Base-by-base conservation (phyloP, 2,329 filamentous ascomycete species). In the Diplodia scrobiculata region DNA sequence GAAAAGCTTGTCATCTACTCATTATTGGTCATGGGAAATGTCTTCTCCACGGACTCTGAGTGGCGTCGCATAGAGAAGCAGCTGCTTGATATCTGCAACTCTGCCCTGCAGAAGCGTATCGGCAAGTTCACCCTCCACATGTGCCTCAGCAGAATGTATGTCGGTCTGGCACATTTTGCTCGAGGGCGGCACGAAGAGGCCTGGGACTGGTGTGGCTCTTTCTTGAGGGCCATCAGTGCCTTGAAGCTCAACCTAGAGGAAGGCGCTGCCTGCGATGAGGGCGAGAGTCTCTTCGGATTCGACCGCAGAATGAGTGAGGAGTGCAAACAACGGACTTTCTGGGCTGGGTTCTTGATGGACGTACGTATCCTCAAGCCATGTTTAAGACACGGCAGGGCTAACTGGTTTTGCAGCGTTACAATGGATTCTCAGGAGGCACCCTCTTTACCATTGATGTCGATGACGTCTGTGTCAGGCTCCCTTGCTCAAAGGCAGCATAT, bases 291-390 rank as follows among this genome's bases (percentile, higher is more conserved):
- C 59, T 87, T 86, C 71, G 84, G 82, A 21, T 80, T 90, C 69
- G 84, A 83, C 70, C 82, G 80, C 66, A 76, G 77, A 59, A 85
- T 84, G 34, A 84, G 88, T 70, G 83, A 84, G 27, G 90, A 92
- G 76, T 88, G 87, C 70, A 83, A 86, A 67, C 83, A 89, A 69
- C 82, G 90, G 66, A 91, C 88, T 0, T 89, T 91, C 72, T 92
- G 89, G 89, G 85, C 87, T 32, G 84, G 86, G 62, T 90, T 88
- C 70, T 78, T 91, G 70, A 83, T 90, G 74, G 90, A 92, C 76
- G 82, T 84, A 76, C 79, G 82, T 78, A 69, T 21, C 19, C 13
- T 13, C 54, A 27, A 2, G 5, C 6, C 25, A 34, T n/a, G 4
- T 9, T 2, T 14, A 11, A 9, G 25, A 25, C 51, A 38, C 11